Percentiles rank a stretch among this genome's conserved stretches.
Conservation (phyloP, 2,329 filamentous ascomycete species). For the Calycina marina region DNA sequence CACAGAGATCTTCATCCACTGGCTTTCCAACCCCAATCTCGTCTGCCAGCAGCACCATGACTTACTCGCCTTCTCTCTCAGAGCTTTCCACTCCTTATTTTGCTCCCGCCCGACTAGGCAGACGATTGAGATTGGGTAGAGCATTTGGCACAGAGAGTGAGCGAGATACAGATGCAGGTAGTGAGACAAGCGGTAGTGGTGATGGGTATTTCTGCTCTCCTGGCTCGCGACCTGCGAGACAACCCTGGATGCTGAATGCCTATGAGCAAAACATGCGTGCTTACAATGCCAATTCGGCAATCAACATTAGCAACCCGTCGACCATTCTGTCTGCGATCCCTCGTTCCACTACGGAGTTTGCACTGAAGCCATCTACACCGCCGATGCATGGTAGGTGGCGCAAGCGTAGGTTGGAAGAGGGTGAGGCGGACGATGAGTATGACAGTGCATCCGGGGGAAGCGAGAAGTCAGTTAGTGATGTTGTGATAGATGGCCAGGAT, state of each 20-base stretch:
- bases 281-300: constrained; percentile 11
- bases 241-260: constrained; percentile 15
- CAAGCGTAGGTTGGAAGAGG: constrained; percentile 10
- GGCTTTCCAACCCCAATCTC: constrained; percentile 18
- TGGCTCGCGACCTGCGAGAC: constrained; percentile 11
- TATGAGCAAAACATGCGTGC: constrained; percentile 19
- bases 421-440: constrained; percentile 15
- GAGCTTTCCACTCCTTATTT: constrained; percentile 9
- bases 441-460: constrained; percentile 3
- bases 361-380: constrained; percentile 3
- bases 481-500: neutral
- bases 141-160: constrained; percentile 24
- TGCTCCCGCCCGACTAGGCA: constrained; percentile 14
- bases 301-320: constrained; percentile 24
- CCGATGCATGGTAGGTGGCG: constrained; percentile 6
- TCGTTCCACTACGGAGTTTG: constrained; percentile 19
- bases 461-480: neutral
- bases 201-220: constrained; percentile 16
- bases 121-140: constrained; percentile 22
- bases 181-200: constrained; percentile 16
- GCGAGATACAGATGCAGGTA: constrained; percentile 24
- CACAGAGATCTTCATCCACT: constrained; percentile 14
- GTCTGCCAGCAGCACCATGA: constrained; percentile 12
- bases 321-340: constrained; percentile 33
- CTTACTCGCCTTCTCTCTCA: neutral